Evolutionary conservation across 768 basidiomycete genomes (phyloP).

Genomic region (Macrolepiota fuliginosa): DNA sequence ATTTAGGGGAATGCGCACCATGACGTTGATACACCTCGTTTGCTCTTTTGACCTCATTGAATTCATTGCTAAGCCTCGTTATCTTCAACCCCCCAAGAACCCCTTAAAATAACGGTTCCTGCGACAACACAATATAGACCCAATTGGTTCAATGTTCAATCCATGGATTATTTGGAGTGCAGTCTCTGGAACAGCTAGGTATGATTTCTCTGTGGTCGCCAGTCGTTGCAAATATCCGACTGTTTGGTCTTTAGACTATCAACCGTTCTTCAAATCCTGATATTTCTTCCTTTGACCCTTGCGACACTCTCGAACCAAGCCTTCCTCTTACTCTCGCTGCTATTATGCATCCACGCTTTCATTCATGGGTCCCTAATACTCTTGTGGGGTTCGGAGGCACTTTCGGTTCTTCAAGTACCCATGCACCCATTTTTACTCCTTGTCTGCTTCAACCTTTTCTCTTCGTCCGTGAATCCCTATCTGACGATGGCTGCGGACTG

Average conservation of each 20-base stretch:
- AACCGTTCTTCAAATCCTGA: slow-evolving; percentile 76
- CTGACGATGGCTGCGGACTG: slow-evolving; percentile 55
- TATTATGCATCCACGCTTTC: slow-evolving; percentile 72
- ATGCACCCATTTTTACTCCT: slow-evolving; percentile 86
- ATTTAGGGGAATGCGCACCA: not conserved
- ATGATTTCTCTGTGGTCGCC: slow-evolving; percentile 2
- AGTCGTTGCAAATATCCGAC: not conserved
- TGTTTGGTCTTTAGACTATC: slow-evolving; percentile 48
- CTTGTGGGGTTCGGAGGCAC: slow-evolving; percentile 65
- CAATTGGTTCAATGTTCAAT: slow-evolving; percentile 35
- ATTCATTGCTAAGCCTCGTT: not conserved
- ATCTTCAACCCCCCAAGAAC: not conserved
- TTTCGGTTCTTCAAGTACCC: slow-evolving; percentile 80
- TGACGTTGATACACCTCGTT: not conserved
- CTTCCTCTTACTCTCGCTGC: slow-evolving; percentile 78
- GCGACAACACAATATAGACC: not conserved
- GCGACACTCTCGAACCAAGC: slow-evolving; percentile 79
- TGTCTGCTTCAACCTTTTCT: slow-evolving; percentile 83
- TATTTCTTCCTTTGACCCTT: slow-evolving; percentile 82
- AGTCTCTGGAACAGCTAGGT: slow-evolving; percentile 64
- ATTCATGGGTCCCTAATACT: slow-evolving; percentile 80
- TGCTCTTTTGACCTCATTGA: not conserved
- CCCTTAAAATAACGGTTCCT: not conserved
- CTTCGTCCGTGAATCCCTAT: slow-evolving; percentile 58
- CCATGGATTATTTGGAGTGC: slow-evolving; percentile 69